Evolutionary conservation across 2,329 filamentous ascomycete species (phyloP), one percentile per base, ranked within the genome.

Genomic region (Huntiella savannae): DNA sequence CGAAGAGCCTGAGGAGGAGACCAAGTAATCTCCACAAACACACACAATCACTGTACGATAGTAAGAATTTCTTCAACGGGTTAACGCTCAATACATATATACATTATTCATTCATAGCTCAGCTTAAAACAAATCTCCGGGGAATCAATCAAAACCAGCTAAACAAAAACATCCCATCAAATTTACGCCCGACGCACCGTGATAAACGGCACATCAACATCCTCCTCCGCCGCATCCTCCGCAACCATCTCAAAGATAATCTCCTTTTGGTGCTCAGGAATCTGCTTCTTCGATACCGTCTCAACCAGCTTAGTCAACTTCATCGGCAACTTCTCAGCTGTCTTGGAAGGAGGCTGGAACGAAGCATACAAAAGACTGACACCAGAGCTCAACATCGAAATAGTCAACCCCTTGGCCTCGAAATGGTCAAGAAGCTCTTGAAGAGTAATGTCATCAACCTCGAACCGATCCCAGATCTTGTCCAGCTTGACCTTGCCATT

Each of bases 391-490:
- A 98, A 71, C 88, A 96, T 96, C 50, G 77, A 82, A 47, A 96
- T 79, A 15, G 67, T 77, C 46, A 98, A 67, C 1, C 91, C 91
- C 58, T 79, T 78, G 56, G 76, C 72, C 59, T 82, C 73, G 59
- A 98, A 95, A 56, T 82, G 66, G 47, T 83, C 76, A 19, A 96
- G 63, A 56, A 98, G 82, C 59, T 96, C 77, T 58, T 75, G 70
- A 43, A 98, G 69, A 2, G 86, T 88, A 43, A 95, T 75, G 59
- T 98, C 77, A 12, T 81, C 72, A 33, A 94, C 70, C 67, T 96
- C 87, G 56, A 96, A 96, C 35, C 91, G 81, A 62, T 96, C 91
- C 91, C 91, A 98, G 46, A 98, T 80, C 69, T 92, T 92, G 68
- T 98, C 91, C 55, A 98, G 77, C 17, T 71, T 76, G 13, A 93